These are phyloP conservation scores for Cinnamomum chago DNA, from an alignment of 164 flowering plant genomes.

Conservation along the genomic window DNA sequence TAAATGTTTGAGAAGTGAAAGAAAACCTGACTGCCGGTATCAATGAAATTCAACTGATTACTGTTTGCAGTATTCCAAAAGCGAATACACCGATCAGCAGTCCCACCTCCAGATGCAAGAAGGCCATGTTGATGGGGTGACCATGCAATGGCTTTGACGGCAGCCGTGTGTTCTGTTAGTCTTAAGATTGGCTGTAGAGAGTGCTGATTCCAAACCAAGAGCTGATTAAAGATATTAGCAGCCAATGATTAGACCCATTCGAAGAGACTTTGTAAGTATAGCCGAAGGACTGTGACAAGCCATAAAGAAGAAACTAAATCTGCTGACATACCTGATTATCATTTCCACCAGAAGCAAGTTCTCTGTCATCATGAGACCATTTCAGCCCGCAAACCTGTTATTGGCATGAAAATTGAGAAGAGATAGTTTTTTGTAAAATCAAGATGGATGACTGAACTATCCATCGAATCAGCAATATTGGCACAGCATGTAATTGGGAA, in stretches of 20 bases:
- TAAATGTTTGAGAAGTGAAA: neutral
- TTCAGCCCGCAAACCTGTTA: slow-evolving; percentile 90
- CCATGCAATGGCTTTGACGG: slow-evolving; percentile 98
- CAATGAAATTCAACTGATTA: slow-evolving; percentile 66
- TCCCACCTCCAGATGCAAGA: slow-evolving; percentile 99
- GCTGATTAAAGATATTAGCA: slow-evolving; percentile 35
- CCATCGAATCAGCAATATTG: neutral
- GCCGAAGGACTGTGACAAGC: neutral
- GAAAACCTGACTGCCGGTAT: slow-evolving; percentile 93
- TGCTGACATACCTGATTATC: slow-evolving; percentile 77
- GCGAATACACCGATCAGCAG: slow-evolving; percentile 96
- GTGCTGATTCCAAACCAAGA: slow-evolving; percentile 93
- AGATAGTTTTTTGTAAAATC: neutral
- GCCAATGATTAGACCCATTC: neutral
- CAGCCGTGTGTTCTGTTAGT: slow-evolving; percentile 92
- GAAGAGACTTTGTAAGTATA: neutral
- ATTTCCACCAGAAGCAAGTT: slow-evolving; percentile 99
- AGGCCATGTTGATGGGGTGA: slow-evolving; percentile 93
- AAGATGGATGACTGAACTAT: neutral
- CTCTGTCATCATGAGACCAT: slow-evolving; percentile 99
- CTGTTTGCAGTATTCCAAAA: slow-evolving; percentile 96
- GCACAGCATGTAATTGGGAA: neutral
- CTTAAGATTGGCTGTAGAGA: slow-evolving; percentile 75
- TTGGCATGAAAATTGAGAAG: slow-evolving; percentile 1
- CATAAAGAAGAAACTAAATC: neutral